A percentile compares a stretch with the other conserved stretches of the same genome.
These are phyloP conservation scores for Neospora caninum DNA, from an alignment of 169 alveolate genomes.

Conservation along the genomic window DNA sequence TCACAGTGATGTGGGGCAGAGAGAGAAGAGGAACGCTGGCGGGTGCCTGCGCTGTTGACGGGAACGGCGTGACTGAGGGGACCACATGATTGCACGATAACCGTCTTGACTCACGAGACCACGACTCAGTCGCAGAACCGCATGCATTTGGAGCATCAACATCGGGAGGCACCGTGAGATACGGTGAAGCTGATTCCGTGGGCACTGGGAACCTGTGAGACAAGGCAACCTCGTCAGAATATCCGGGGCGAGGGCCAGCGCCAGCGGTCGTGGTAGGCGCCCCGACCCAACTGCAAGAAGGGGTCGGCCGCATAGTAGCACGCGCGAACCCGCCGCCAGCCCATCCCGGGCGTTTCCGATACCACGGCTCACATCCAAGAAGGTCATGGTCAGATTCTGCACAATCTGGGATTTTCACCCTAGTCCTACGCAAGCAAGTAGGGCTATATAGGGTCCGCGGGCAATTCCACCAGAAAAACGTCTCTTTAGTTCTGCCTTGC, in stretches of 20 bases:
- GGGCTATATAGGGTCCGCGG: no score
- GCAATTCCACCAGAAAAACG: no score
- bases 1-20: conserved; percentile 20
- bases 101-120: no score
- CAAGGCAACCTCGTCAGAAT: not conserved
- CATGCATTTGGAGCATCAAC: no score
- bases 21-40: not conserved
- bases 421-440: no score
- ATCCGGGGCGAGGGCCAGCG: not conserved
- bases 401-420: no score
- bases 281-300: not conserved
- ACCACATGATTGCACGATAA: no score
- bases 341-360: not conserved
- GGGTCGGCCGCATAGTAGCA: not conserved
- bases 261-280: not conserved
- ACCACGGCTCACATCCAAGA: no score
- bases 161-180: not conserved
- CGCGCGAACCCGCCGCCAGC: not conserved
- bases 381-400: no score
- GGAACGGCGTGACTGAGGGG: no score
- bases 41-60: not conserved
- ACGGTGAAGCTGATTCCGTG: not conserved
- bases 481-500: no score
- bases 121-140: no score
- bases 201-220: not conserved